Evolutionary conservation across 306 rosid species (phyloP), one percentile per base, ranked within the genome.

Genomic region (Medicago arabica): DNA sequence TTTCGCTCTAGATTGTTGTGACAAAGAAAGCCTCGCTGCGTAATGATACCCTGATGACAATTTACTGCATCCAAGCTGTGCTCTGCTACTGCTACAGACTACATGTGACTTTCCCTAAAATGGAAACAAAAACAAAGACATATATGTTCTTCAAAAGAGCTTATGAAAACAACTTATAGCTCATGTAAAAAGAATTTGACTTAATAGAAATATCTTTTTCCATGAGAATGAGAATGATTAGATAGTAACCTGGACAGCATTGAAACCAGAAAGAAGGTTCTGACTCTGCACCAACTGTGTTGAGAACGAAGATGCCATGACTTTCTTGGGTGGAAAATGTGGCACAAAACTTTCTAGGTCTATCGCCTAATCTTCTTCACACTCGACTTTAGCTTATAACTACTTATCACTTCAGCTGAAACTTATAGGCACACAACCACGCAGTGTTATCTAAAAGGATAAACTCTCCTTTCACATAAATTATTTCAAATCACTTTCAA

Each of bases 261-360:
- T 79, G 47, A 75, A 60, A 36, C 58, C 80, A n/a, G 80, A 67
- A 75, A 65, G 74, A 8, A 68, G 57, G 78, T 49, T 63, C 64
- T 84, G 87, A 82, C 67, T 77, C 36, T 81, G 84, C 43, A 83
- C 50, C 67, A 79, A 58, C 46, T 71, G 87, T 11, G 73, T 80
- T 66, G 87, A 83, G 76, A 83, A 83, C 41, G 84, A 80, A 80
- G 84, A 83, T 9, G 84, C 68, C 87, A 83, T 53, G 58, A 18
- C 8, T 19, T 12, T 67, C 21, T 16, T 36, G 23, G 7, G 36
- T 40, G 71, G 53, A 17, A 63, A 36, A 63, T 28, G 15, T 63
- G 69, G 23, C 23, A 36, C 21, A 61, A 62, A 11, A 6, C 7
- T 39, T 55, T 71, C 14, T 58, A 23, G 41, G 43, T 43, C 2